Evolutionary conservation across 2,329 filamentous ascomycete genomes (phyloP), one percentile per base, ranked within the genome.

Genomic region (Talaromyces piceae): DNA sequence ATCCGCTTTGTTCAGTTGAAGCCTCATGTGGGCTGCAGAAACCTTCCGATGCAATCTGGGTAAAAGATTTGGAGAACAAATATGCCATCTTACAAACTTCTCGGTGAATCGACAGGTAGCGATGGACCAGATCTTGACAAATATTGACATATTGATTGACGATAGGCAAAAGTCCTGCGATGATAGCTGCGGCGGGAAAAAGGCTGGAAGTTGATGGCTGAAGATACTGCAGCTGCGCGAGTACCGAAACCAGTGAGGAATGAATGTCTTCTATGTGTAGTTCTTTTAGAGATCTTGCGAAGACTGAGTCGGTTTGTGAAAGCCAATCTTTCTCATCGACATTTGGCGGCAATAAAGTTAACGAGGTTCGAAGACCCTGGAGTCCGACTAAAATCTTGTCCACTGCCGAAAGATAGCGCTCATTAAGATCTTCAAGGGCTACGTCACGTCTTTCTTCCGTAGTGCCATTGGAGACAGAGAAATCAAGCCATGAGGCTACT

Each of bases 11-110:
- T 51, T 84, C 81, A 45, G 84, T 81, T 37, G 88, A 81, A 59
- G 90, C 86, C 61, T 97, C 91, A 20, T 86, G 78, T 0, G 93
- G 93, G 18, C 84, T 88, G 65, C 93, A 98, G 75, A 97, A 97
- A 2, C 93, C 93, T 65, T 94, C 83, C 0, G 82, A 79, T 1
- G 87, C 83, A 46, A 98, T 80, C 53, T 90, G 84, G 1, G 81
- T 80, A 65, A 96, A 95, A 0, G 83, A 81, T 46, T 84, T 88
- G 28, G 84, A 81, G 41, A 98, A 77, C 12, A 84, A 80, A 64
- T 87, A 86, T 0, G 87, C 82, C 63, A 95, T 80, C 59, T 86
- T 86, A 59, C 83, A 86, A 2, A 83, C 83, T 11, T 86, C 78
- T 8, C 78, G 74, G 63, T 97, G 88, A 6, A 91, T 72, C 1